These are phyloP conservation scores for Kurtzmaniella fragi DNA, from an alignment of 805 yeast genomes.

Conservation along the genomic window DNA sequence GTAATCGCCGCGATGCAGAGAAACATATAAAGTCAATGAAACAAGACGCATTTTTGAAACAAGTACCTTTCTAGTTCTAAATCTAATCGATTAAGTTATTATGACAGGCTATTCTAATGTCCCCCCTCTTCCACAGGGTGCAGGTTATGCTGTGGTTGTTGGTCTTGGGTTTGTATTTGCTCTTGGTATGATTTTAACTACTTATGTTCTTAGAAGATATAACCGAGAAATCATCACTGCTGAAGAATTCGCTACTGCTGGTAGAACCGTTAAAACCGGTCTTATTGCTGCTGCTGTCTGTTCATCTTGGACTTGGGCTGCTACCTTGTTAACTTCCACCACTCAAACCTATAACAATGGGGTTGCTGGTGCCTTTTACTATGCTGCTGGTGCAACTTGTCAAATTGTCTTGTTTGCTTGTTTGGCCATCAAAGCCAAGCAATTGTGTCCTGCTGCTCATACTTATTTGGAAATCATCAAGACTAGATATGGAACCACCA, in stretches of 20 bases:
- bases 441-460: conserved; percentile 87
- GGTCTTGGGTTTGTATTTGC: conserved; percentile 85
- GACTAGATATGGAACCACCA: conserved; percentile 71
- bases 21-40: no score
- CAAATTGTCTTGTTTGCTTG: conserved; percentile 85
- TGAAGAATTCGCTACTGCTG: conserved; percentile 92
- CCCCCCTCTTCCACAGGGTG: conserved; percentile 58
- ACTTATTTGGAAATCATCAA: conserved; percentile 83
- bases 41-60: no score
- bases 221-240: conserved; percentile 85
- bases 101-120: background rate
- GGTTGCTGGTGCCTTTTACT: conserved; percentile 73
- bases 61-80: no score
- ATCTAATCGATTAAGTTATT: no score
- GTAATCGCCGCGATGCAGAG: no score
- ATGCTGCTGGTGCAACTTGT: conserved; percentile 89
- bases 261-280: conserved; percentile 81
- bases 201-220: conserved; percentile 67
- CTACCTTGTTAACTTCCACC: conserved; percentile 41
- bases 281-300: conserved; percentile 87
- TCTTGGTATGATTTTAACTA: conserved; percentile 71
- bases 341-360: conserved; percentile 77
- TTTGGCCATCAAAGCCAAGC: conserved; percentile 82
- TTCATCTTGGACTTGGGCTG: conserved; percentile 79
- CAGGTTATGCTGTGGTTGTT: conserved; percentile 83